phyloP scores from a whole-genome alignment of 495 filamentous ascomycete species.

The Amorphotheca resinae region DNA sequence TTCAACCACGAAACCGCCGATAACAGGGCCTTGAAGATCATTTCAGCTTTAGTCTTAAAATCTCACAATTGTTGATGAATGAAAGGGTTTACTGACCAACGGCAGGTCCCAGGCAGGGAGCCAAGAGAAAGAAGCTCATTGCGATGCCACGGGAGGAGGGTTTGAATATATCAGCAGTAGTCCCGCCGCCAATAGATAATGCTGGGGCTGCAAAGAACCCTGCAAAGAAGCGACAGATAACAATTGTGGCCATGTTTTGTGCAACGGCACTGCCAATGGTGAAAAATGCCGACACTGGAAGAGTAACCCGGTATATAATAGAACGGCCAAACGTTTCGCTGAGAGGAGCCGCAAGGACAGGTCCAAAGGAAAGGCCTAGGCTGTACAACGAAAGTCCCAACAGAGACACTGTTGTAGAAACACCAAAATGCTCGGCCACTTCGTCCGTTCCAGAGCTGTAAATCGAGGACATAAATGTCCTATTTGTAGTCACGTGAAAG shows the following conservation, averaged over 20 bases:
- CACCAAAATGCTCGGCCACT: background rate
- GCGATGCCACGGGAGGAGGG: slow-evolving; percentile 18
- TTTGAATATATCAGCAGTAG: slow-evolving; percentile 26
- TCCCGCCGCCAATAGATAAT: slow-evolving; percentile 29
- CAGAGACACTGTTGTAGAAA: slow-evolving; percentile 1
- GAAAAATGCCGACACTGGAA: slow-evolving; percentile 42
- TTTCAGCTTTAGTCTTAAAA: background rate
- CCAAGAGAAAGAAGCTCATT: slow-evolving; percentile 22
- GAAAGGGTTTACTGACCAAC: slow-evolving; percentile 18
- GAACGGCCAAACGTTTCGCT: slow-evolving; percentile 33
- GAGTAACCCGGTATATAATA: slow-evolving; percentile 40
- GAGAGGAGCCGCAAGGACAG: slow-evolving; percentile 15
- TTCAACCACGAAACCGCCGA: slow-evolving; percentile 48
- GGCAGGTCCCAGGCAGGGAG: slow-evolving; percentile 28
- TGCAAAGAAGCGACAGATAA: slow-evolving; percentile 49
- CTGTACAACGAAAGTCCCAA: slow-evolving; percentile 1
- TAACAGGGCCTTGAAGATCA: slow-evolving; percentile 36
- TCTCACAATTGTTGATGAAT: background rate
- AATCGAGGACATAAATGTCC: slow-evolving; percentile 1
- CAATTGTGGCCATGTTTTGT: slow-evolving; percentile 39
- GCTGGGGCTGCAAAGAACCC: slow-evolving; percentile 40
- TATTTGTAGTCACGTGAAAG: background rate
- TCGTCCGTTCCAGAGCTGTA: background rate
- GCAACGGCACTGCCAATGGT: slow-evolving; percentile 38
- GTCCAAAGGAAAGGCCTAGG: slow-evolving; percentile 6